These are phyloP conservation scores for Ophioceras dolichostomum DNA, from an alignment of 2,329 filamentous ascomycete species.

Conservation along the genomic window DNA sequence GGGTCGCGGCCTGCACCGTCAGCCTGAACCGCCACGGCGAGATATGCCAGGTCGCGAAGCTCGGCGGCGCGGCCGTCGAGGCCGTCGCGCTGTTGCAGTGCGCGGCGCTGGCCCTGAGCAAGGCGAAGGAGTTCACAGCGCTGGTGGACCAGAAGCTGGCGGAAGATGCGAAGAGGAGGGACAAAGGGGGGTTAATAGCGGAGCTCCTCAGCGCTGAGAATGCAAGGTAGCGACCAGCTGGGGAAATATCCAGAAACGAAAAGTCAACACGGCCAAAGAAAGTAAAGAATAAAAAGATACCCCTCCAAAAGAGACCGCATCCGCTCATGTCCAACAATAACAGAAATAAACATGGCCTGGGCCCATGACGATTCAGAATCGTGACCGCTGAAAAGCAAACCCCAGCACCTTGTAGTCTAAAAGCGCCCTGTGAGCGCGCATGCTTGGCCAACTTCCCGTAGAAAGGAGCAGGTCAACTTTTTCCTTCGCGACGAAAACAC, in stretches of 20 bases:
- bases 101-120: slow-evolving; percentile 59
- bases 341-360: too few relatives aligned
- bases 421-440: too few relatives aligned
- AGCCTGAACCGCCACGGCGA: slow-evolving; percentile 85
- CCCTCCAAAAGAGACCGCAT: not conserved
- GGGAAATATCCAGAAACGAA: slow-evolving; percentile 3
- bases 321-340: slow-evolving; percentile 1
- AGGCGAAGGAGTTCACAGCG: slow-evolving; percentile 68
- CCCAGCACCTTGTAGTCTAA: too few relatives aligned
- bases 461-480: too few relatives aligned
- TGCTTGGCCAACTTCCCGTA: too few relatives aligned
- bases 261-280: too few relatives aligned
- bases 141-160: slow-evolving; percentile 62
- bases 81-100: slow-evolving; percentile 68
- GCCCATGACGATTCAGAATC: too few relatives aligned
- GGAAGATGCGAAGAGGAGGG: slow-evolving; percentile 64
- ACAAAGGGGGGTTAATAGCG: slow-evolving; percentile 66
- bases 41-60: slow-evolving; percentile 83
- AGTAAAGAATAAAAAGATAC: slow-evolving; percentile 2
- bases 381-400: too few relatives aligned
- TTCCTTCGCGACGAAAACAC: too few relatives aligned
- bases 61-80: slow-evolving; percentile 73
- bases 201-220: slow-evolving; percentile 73
- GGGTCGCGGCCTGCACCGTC: slow-evolving; percentile 63
- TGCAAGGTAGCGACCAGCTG: slow-evolving; percentile 39